Percentiles rank a stretch among this genome's conserved stretches.
Evolutionary conservation across 352 stramenopile species (phyloP).

Genomic region (Globisporangium echinulatum): DNA sequence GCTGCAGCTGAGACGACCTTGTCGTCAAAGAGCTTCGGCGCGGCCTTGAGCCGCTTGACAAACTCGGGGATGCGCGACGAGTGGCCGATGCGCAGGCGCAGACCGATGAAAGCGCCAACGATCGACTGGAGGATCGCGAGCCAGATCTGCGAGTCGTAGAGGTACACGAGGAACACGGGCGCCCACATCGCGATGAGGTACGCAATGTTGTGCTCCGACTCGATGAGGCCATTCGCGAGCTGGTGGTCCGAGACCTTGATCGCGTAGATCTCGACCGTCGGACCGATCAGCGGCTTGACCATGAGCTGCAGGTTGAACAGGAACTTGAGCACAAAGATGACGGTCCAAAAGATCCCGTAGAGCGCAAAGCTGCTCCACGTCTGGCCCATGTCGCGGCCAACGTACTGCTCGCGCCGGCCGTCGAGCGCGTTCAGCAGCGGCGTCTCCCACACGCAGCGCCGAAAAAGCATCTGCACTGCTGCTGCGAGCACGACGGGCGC

Average conservation of each 20-base stretch:
- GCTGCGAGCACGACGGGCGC: constrained; percentile 48
- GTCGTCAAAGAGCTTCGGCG: constrained; percentile 64
- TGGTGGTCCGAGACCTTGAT: constrained; percentile 43
- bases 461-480: constrained; percentile 64
- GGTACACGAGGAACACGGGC: constrained; percentile 77
- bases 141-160: constrained; percentile 87
- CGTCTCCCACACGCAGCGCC: constrained; percentile 45
- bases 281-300: constrained; percentile 94
- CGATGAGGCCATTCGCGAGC: constrained; percentile 48
- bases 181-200: constrained; percentile 76
- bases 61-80: constrained; percentile 76
- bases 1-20: constrained; percentile 73
- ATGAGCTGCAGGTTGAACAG: constrained; percentile 97
- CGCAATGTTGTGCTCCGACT: constrained; percentile 76
- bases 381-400: constrained; percentile 76
- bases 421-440: constrained; percentile 58
- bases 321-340: constrained; percentile 93
- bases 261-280: constrained; percentile 93
- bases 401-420: constrained; percentile 69
- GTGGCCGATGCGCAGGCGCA: constrained; percentile 78
- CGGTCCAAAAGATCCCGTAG: constrained; percentile 71
- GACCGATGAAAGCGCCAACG: constrained; percentile 66
- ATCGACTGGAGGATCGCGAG: constrained; percentile 78
- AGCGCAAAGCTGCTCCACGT: constrained; percentile 53
- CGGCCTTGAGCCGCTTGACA: constrained; percentile 50